A percentile compares a stretch with the other conserved stretches of the same genome.
phyloP scores from a whole-genome alignment of 352 stramenopile genomes.

The Peronosclerospora sorghi region DNA sequence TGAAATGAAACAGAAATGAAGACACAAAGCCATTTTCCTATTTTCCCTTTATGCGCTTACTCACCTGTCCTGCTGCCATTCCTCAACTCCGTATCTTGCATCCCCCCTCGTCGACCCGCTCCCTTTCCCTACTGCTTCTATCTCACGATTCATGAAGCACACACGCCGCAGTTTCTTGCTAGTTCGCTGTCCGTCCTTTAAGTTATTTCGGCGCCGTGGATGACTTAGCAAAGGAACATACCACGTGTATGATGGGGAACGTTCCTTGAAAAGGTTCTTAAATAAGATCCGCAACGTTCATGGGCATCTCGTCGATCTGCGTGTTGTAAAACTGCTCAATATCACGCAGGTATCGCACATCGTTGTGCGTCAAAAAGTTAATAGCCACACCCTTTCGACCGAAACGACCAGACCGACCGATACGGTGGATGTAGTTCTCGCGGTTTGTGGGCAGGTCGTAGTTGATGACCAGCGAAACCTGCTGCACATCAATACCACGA shows the following conservation, averaged over 20 bases:
- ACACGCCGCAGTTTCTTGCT: slow-evolving; percentile 20
- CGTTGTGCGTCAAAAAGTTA: slow-evolving; percentile 99
- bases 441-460: slow-evolving; percentile 99
- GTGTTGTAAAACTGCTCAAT: slow-evolving; percentile 99
- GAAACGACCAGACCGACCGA: slow-evolving; percentile 99
- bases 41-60: slow-evolving; percentile 16
- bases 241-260: slow-evolving; percentile 11
- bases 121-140: slow-evolving; percentile 26
- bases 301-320: slow-evolving; percentile 99
- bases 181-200: slow-evolving; percentile 17
- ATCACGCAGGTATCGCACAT: slow-evolving; percentile 97
- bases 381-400: slow-evolving; percentile 99
- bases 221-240: slow-evolving; percentile 4
- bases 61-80: slow-evolving; percentile 2
- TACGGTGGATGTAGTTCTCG: slow-evolving; percentile 99
- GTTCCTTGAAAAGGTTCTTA: slow-evolving; percentile 55
- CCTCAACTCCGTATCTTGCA: slow-evolving; percentile 9
- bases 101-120: slow-evolving; percentile 17
- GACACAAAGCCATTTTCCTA: slow-evolving; percentile 23
- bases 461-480: slow-evolving; percentile 98
- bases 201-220: slow-evolving; percentile 1
- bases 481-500: slow-evolving; percentile 99
- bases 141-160: slow-evolving; percentile 23
- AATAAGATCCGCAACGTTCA: slow-evolving; percentile 99
- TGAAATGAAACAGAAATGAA: slow-evolving; percentile 21